phyloP scores from a whole-genome alignment of 768 basidiomycete species.

The Megacollybia marginata region DNA sequence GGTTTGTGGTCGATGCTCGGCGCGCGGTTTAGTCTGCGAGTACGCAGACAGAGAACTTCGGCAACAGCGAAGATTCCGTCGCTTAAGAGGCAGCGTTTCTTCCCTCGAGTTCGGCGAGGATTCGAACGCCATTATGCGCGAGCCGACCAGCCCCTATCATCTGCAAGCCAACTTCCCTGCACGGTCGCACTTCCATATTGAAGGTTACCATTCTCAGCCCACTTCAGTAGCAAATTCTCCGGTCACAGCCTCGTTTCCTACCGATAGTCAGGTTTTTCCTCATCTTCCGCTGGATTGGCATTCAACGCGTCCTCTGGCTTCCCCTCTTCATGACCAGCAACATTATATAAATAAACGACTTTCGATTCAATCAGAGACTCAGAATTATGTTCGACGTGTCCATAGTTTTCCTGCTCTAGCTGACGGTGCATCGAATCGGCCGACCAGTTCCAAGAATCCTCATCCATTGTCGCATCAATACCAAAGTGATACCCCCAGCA shows the following conservation, averaged over 20 bases:
- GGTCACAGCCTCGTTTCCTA: not conserved
- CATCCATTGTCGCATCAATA: too few species aligned
- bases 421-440: too few species aligned
- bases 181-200: not conserved
- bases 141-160: not conserved
- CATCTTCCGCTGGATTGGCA: not conserved
- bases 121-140: not conserved
- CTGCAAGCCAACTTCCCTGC: not conserved
- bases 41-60: constrained; percentile 26
- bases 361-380: too few species aligned
- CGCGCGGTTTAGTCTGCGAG: constrained; percentile 42
- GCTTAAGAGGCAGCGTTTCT: not conserved
- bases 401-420: too few species aligned
- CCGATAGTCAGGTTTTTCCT: not conserved
- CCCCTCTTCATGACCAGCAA: too few species aligned
- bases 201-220: not conserved
- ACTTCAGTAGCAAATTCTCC: not conserved
- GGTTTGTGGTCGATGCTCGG: constrained; percentile 41
- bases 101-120: not conserved
- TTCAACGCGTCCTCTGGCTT: not conserved
- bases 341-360: too few species aligned
- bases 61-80: not conserved
- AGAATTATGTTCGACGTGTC: too few species aligned
- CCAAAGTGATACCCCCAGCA: too few species aligned
- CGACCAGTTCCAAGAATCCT: too few species aligned